Conservation (phyloP, 2,329 filamentous ascomycete species). For the Cordyceps militaris region DNA sequence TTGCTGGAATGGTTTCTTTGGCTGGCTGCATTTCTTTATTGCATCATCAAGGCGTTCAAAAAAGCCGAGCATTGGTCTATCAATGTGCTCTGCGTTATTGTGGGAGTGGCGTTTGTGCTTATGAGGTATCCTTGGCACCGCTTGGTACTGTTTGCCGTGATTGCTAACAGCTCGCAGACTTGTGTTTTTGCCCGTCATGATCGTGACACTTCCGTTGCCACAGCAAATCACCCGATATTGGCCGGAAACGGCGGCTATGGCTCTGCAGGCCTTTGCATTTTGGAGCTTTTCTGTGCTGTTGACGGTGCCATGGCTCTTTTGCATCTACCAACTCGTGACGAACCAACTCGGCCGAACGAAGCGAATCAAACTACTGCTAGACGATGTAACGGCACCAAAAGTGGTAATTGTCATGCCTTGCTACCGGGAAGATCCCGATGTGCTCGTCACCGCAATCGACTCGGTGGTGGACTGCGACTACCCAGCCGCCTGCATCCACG, state of each 20-base stretch:
- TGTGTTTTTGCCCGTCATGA: conserved; percentile 88
- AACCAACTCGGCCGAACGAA: conserved; percentile 76
- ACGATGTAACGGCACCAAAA: conserved; percentile 82
- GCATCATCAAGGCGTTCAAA: conserved; percentile 75
- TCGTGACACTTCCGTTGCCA: conserved; percentile 84
- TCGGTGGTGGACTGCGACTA: conserved; percentile 94
- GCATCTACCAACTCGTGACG: conserved; percentile 84
- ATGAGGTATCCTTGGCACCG: conserved; percentile 53
- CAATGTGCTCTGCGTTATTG: conserved; percentile 65
- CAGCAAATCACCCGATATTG: conserved; percentile 64
- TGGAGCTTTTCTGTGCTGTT: conserved; percentile 84
- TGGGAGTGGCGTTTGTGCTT: conserved; percentile 65
- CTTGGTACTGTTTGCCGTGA: background rate
- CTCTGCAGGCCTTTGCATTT: conserved; percentile 92
- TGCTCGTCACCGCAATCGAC: conserved; percentile 79
- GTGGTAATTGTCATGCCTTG: conserved; percentile 96
- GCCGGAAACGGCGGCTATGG: conserved; percentile 57
- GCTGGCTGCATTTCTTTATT: conserved; percentile 91
- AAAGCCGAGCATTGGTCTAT: conserved; percentile 90
- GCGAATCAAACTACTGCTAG: conserved; percentile 74
- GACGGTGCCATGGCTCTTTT: conserved; percentile 86
- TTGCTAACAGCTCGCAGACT: conserved; percentile 41
- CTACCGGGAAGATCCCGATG: conserved; percentile 82
- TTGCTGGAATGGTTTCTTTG: conserved; percentile 91
- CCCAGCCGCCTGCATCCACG: conserved; percentile 82